phyloP scores from a whole-genome alignment of 805 yeast species.

The Candida dendrica region DNA sequence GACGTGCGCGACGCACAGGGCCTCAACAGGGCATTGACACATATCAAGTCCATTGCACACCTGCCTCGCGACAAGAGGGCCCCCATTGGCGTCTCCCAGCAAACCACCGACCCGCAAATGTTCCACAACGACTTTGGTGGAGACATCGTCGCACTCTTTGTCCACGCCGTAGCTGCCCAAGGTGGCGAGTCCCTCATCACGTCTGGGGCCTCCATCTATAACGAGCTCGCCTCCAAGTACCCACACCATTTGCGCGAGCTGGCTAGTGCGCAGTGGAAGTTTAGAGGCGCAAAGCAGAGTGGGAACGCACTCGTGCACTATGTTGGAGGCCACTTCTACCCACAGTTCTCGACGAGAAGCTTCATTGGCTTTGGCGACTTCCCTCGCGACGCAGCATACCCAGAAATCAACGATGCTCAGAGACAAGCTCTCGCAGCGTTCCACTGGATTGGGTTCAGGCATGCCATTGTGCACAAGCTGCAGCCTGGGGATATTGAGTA shows the following conservation, averaged over 20 bases:
- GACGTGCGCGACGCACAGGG: slow-evolving; percentile 4
- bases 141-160: slow-evolving; percentile 2
- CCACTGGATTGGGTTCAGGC: slow-evolving; percentile 2
- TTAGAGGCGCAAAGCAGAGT: background rate
- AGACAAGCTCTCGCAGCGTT: slow-evolving; percentile 2
- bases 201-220: slow-evolving; percentile 1
- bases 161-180: background rate
- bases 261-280: background rate
- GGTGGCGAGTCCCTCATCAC: slow-evolving; percentile 2
- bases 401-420: background rate
- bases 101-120: slow-evolving; percentile 4
- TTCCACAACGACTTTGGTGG: slow-evolving; percentile 5
- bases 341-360: slow-evolving; percentile 1
- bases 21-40: slow-evolving; percentile 2
- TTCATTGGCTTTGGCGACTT: slow-evolving; percentile 2
- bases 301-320: background rate
- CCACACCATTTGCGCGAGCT: background rate
- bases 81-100: slow-evolving; percentile 3
- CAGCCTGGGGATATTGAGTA: slow-evolving; percentile 4
- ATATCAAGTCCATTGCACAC: slow-evolving; percentile 5
- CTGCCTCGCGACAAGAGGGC: slow-evolving; percentile 1
- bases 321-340: background rate
- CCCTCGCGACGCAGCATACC: background rate
- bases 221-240: slow-evolving; percentile 1
- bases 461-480: slow-evolving; percentile 1